These are phyloP conservation scores for Colletotrichum limetticola DNA, from an alignment of 2,329 filamentous ascomycete genomes.

Conservation along the genomic window DNA sequence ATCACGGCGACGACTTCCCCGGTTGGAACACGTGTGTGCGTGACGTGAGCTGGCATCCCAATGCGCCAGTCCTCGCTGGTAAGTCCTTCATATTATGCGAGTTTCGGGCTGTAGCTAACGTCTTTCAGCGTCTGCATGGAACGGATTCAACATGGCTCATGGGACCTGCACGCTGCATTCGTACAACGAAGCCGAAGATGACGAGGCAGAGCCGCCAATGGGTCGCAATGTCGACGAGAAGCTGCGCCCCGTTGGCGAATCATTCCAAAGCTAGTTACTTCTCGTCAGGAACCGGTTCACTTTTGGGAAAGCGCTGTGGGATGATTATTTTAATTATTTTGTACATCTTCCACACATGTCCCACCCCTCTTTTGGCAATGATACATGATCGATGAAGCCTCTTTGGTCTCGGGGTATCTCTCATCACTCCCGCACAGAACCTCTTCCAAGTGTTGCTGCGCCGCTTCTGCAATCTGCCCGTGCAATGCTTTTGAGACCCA, in stretches of 20 bases:
- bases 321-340: slow-evolving; percentile 33
- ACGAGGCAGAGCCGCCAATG: slow-evolving; percentile 71
- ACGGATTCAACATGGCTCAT: slow-evolving; percentile 77
- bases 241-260: slow-evolving; percentile 51
- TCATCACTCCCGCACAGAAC: slow-evolving; percentile 5
- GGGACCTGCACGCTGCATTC: slow-evolving; percentile 84
- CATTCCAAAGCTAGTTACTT: slow-evolving; percentile 1
- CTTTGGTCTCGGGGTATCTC: slow-evolving; percentile 32
- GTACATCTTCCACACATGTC: slow-evolving; percentile 29
- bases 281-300: not conserved
- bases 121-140: slow-evolving; percentile 79
- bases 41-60: slow-evolving; percentile 92
- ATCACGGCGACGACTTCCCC: slow-evolving; percentile 65
- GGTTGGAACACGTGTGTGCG: slow-evolving; percentile 83
- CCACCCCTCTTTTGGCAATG: slow-evolving; percentile 34
- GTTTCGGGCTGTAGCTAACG: not conserved
- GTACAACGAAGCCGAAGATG: slow-evolving; percentile 76
- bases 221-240: slow-evolving; percentile 70
- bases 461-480: slow-evolving; percentile 15
- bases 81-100: slow-evolving; percentile 42
- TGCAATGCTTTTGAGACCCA: slow-evolving; percentile 24
- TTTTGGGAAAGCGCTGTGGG: not conserved
- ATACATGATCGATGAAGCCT: slow-evolving; percentile 33
- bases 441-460: slow-evolving; percentile 2
- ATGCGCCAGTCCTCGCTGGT: slow-evolving; percentile 80